Evolutionary conservation across 768 basidiomycete species (phyloP), one percentile per base, ranked within the genome.

Genomic region (Russula olivacea): DNA sequence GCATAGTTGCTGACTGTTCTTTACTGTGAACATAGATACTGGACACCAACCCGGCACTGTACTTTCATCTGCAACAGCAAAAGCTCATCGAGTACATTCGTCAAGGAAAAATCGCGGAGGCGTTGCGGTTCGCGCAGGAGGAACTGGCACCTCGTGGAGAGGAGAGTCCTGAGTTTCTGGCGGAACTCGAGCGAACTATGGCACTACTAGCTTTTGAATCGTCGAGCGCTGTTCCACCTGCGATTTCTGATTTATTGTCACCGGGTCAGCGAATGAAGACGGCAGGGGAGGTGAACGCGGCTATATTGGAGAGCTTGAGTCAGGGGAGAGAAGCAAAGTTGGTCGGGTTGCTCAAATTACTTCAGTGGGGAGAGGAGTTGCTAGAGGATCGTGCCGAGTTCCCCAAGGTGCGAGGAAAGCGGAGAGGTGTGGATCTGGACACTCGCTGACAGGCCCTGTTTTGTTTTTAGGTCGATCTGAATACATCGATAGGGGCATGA

Each of bases 51-150:
- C 91, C 93, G 9, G 84, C 85, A 12, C 77, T 99, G 56, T 95
- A 95, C 73, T 99, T 99, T 75, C 92, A 91, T 69, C 82, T 99
- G 12, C 93, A 98, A 69, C 94, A 98, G 66, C 93, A 97, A 74
- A 92, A 89, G 69, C 79, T 99, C 43, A 98, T 98, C 72, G 97
- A 99, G 74, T 86, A 83, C 68, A 97, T 98, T 68, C 89, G 95
- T 1, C 83, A 87, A 56, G 88, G 89, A 41, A 82, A 83, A 32
- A 84, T 93, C 64, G 74, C 78, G 7, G 87, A 91, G 47, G 97
- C 95, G 0, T 76, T 99, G 53, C 77, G 83, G 58, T 99, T 98
- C 77, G 97, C 97, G 2, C 93, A 98, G 69, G 82, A 85, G 55
- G 94, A 98, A 73, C 80, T 99, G 12, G 97, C 97, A 5, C 94